Conservation (phyloP, 129 eudicot species). For the Artemisia tridentata region DNA sequence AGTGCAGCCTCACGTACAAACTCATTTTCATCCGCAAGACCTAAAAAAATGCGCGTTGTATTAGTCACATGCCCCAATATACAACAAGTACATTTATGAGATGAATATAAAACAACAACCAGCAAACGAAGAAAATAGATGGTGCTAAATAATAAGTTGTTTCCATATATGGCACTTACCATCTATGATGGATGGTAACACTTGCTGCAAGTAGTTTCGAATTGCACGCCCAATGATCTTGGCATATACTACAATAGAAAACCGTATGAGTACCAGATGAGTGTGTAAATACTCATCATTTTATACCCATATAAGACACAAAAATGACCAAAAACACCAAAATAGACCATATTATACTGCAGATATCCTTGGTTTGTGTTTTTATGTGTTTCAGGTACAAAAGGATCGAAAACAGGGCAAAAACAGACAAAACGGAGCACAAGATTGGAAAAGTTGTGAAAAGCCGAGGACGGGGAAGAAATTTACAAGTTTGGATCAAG, state of each 20-base stretch:
- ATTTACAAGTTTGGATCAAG: too few species aligned
- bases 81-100: background rate
- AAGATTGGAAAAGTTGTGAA: too few species aligned
- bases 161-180: conserved; percentile 41
- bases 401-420: too few species aligned
- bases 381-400: too few species aligned
- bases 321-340: too few species aligned
- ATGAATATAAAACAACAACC: background rate
- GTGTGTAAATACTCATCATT: too few species aligned
- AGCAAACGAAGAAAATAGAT: background rate
- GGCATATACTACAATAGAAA: conserved; percentile 69
- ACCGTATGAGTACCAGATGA: conserved; percentile 1
- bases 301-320: too few species aligned
- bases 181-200: conserved; percentile 90
- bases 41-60: conserved; percentile 34
- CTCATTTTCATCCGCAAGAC: conserved; percentile 98
- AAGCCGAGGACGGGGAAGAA: too few species aligned
- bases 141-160: background rate
- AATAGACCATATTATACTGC: too few species aligned
- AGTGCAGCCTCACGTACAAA: conserved; percentile 97
- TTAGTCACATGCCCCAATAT: conserved; percentile 13
- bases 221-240: conserved; percentile 84
- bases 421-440: too few species aligned
- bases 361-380: too few species aligned
- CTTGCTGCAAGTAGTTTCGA: conserved; percentile 91